These are phyloP conservation scores for Trifolium subterraneum DNA, from an alignment of 306 rosid genomes.

Conservation along the genomic window DNA sequence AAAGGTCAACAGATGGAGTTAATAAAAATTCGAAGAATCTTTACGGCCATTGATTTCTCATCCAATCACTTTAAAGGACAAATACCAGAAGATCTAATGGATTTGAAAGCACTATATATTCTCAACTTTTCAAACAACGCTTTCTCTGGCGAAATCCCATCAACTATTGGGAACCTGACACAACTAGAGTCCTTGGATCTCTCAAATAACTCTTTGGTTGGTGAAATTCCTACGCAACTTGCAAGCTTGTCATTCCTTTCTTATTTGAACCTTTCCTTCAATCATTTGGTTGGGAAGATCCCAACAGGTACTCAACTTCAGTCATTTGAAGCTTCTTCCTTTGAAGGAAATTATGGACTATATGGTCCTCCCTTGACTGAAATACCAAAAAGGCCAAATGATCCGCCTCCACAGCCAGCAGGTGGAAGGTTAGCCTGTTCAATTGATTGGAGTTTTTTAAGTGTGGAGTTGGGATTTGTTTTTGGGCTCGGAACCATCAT, in stretches of 20 bases:
- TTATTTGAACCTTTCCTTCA: constrained; percentile 44
- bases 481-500: constrained; percentile 19
- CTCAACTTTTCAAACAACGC: constrained; percentile 52
- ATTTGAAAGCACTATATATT: not conserved
- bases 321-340: constrained; percentile 36
- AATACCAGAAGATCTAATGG: constrained; percentile 46
- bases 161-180: constrained; percentile 19
- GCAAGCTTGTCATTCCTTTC: constrained; percentile 40
- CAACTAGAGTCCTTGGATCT: constrained; percentile 50
- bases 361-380: constrained; percentile 43
- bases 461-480: constrained; percentile 21
- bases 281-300: constrained; percentile 43
- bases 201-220: constrained; percentile 41
- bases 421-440: not conserved
- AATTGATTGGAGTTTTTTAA: constrained; percentile 12
- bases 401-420: not conserved
- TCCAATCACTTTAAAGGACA: constrained; percentile 40
- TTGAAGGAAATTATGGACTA: constrained; percentile 30
- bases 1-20: constrained; percentile 37
- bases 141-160: constrained; percentile 42
- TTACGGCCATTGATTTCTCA: constrained; percentile 50
- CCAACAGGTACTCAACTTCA: constrained; percentile 35
- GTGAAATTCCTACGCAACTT: constrained; percentile 44
- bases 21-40: constrained; percentile 19
- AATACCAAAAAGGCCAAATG: not conserved